Evolutionary conservation across 345 rosid species (phyloP).

Genomic region (Luvunga scandens): DNA sequence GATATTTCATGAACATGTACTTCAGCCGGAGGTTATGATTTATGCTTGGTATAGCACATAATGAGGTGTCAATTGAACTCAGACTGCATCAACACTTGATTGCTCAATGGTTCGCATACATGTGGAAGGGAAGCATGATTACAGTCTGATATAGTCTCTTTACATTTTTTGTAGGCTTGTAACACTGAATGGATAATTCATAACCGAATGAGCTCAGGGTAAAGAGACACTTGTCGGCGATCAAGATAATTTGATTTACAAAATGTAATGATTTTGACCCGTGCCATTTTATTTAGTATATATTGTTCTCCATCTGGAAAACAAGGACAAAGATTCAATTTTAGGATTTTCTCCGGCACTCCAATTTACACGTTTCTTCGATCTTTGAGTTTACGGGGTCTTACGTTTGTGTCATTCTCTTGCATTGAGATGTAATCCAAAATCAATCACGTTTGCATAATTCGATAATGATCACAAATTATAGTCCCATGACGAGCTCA

Average conservation of each 20-base stretch:
- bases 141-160: constrained; percentile 15
- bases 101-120: constrained; percentile 17
- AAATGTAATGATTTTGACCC: constrained; percentile 31
- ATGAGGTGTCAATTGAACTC: constrained; percentile 13
- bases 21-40: constrained; percentile 73
- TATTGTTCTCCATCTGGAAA: constrained; percentile 18
- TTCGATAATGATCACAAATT: background rate
- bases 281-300: constrained; percentile 16
- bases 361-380: background rate
- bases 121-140: constrained; percentile 13
- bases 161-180: constrained; percentile 16
- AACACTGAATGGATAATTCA: constrained; percentile 18
- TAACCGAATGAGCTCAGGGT: constrained; percentile 12
- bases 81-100: constrained; percentile 14
- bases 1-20: constrained; percentile 90
- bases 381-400: background rate
- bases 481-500: too few relatives aligned
- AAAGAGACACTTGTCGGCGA: constrained; percentile 21
- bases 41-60: constrained; percentile 9
- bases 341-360: background rate
- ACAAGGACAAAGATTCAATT: background rate
- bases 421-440: background rate
- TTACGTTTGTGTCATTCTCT: background rate
- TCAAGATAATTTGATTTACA: constrained; percentile 17
- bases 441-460: background rate